These are phyloP conservation scores for Bisporella sp. DNA, from an alignment of 2,329 filamentous ascomycete genomes.

Conservation along the genomic window DNA sequence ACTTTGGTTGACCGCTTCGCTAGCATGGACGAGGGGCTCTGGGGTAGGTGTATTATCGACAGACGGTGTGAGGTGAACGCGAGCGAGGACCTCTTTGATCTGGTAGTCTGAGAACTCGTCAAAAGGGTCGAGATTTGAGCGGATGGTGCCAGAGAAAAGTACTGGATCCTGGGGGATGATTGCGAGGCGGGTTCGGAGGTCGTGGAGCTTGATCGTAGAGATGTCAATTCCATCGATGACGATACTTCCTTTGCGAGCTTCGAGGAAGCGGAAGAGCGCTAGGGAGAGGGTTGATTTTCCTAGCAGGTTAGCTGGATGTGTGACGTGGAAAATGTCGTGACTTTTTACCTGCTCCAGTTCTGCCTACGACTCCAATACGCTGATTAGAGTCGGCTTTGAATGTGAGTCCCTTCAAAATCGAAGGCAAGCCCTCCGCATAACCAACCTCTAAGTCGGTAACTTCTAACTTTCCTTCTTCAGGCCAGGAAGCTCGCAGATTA, in stretches of 20 bases:
- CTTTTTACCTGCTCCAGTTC: constrained; percentile 22
- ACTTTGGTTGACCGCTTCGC: neutral
- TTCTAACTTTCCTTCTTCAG: constrained; percentile 62
- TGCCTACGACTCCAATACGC: constrained; percentile 24
- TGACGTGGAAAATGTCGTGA: constrained; percentile 6
- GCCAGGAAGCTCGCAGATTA: constrained; percentile 61
- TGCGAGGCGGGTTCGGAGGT: constrained; percentile 22
- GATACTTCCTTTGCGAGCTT: constrained; percentile 33
- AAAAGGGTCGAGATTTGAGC: constrained; percentile 89
- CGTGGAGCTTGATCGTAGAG: constrained; percentile 23
- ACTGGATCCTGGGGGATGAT: constrained; percentile 56
- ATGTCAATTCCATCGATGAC: constrained; percentile 24
- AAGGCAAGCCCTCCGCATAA: constrained; percentile 64
- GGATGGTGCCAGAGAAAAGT: constrained; percentile 78
- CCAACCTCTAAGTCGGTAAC: constrained; percentile 63
- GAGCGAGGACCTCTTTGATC: constrained; percentile 73
- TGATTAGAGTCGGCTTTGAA: constrained; percentile 60
- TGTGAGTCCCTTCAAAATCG: constrained; percentile 60
- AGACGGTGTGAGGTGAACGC: constrained; percentile 71
- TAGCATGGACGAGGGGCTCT: neutral
- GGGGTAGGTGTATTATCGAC: neutral
- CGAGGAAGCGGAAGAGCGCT: constrained; percentile 18
- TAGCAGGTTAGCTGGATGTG: constrained; percentile 8
- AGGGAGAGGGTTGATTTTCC: constrained; percentile 21
- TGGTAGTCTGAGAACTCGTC: constrained; percentile 76